phyloP scores from a whole-genome alignment of 352 stramenopile species.

The Pythium volutum region DNA sequence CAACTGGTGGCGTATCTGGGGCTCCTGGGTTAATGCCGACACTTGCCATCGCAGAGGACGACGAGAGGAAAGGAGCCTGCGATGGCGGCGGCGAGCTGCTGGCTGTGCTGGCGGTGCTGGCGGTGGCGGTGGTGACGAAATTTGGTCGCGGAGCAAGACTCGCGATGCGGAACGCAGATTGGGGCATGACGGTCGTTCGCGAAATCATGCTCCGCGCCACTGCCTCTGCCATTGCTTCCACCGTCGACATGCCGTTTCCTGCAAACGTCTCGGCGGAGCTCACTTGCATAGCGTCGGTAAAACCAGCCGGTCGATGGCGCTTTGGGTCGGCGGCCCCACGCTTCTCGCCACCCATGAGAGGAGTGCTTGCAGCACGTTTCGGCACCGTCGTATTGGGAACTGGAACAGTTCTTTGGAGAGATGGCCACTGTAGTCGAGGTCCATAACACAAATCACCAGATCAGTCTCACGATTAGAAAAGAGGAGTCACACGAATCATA shows the following conservation, averaged over 20 bases:
- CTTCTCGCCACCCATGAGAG: neutral
- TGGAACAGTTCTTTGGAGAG: neutral
- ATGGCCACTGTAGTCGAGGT: slow-evolving; percentile 3
- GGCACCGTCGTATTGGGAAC: neutral
- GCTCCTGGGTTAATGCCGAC: neutral
- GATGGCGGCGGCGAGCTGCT: neutral
- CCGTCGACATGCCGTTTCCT: neutral
- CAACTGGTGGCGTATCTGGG: neutral
- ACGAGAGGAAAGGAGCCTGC: neutral
- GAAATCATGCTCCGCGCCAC: slow-evolving; percentile 13
- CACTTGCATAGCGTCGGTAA: neutral
- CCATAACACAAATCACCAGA: neutral
- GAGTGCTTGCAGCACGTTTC: slow-evolving; percentile 5
- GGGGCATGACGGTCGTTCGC: neutral
- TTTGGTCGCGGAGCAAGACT: neutral
- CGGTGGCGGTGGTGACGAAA: neutral
- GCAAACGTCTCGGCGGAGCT: neutral
- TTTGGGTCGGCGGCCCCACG: slow-evolving; percentile 1
- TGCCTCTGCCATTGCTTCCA: slow-evolving; percentile 11
- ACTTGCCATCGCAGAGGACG: neutral
- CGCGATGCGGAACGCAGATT: neutral
- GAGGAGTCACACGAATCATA: neutral
- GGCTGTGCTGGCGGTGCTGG: no score
- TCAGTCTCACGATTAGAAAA: neutral
- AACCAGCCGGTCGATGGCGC: neutral